Percentiles rank a stretch among this genome's conserved stretches.
phyloP scores from a whole-genome alignment of 441 rosid species.

The Arabidopsis lyrata region DNA sequence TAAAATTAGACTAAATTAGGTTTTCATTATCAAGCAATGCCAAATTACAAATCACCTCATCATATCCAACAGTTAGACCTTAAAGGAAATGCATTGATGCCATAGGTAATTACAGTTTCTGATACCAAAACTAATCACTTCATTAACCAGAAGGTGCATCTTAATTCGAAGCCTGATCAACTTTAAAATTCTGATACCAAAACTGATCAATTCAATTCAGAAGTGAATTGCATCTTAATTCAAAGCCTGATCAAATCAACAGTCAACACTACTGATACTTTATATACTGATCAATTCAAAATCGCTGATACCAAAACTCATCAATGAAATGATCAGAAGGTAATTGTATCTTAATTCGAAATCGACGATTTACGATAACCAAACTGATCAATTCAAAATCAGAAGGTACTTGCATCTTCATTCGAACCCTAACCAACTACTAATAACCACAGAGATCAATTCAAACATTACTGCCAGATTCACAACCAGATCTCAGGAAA shows the following conservation, averaged over 20 bases:
- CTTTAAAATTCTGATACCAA: not conserved
- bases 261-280: not conserved
- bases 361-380: not conserved
- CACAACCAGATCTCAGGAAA: too few relatives aligned
- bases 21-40: not conserved
- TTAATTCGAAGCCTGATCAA: conserved; percentile 4
- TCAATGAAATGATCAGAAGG: conserved; percentile 13
- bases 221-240: not conserved
- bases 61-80: not conserved
- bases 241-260: not conserved
- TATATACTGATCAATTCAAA: conserved; percentile 5
- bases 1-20: not conserved
- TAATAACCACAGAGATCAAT: not conserved
- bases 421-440: not conserved
- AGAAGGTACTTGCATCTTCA: not conserved
- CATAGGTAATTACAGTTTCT: not conserved
- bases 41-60: conserved; percentile 5
- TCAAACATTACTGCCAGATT: not conserved
- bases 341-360: not conserved
- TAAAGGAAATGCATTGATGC: not conserved
- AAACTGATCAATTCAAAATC: conserved; percentile 8
- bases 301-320: not conserved
- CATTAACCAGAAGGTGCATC: conserved; percentile 4
- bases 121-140: conserved; percentile 14
- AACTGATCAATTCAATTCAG: not conserved